phyloP scores from a whole-genome alignment of 139 green algal species.

The Microglena sp. region DNA sequence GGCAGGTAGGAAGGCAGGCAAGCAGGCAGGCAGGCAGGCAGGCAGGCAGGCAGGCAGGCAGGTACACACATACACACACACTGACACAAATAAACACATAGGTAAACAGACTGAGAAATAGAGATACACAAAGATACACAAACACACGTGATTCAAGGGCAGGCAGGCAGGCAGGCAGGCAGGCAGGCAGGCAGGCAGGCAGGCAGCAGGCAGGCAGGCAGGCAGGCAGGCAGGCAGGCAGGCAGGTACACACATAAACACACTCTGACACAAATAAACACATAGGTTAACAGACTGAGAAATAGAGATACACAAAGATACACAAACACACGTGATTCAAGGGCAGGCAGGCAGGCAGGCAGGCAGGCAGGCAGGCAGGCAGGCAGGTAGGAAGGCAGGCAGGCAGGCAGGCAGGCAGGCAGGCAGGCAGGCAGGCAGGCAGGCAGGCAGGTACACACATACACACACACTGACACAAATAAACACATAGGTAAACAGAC shows the following conservation, averaged over 20 bases:
- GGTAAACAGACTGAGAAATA: not conserved
- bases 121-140: not conserved
- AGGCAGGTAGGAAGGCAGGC: not conserved
- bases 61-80: not conserved
- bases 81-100: not conserved
- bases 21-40: slow-evolving; percentile 6
- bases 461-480: not conserved
- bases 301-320: not conserved
- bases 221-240: not conserved
- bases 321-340: not conserved
- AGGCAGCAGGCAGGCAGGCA: slow-evolving; percentile 1
- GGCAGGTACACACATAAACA: not conserved
- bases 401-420: not conserved
- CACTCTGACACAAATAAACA: not conserved
- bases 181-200: not conserved
- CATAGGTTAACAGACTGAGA: not conserved
- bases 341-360: not conserved
- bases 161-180: not conserved
- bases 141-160: not conserved
- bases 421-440: not conserved
- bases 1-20: slow-evolving; percentile 12
- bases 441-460: not conserved
- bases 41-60: not conserved
- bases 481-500: not conserved
- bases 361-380: slow-evolving; percentile 1